Percentiles rank a stretch among this genome's conserved stretches.
Evolutionary conservation across 192 early-diverging fungal species (phyloP).

Genomic region (Umbelopsis vinacea): DNA sequence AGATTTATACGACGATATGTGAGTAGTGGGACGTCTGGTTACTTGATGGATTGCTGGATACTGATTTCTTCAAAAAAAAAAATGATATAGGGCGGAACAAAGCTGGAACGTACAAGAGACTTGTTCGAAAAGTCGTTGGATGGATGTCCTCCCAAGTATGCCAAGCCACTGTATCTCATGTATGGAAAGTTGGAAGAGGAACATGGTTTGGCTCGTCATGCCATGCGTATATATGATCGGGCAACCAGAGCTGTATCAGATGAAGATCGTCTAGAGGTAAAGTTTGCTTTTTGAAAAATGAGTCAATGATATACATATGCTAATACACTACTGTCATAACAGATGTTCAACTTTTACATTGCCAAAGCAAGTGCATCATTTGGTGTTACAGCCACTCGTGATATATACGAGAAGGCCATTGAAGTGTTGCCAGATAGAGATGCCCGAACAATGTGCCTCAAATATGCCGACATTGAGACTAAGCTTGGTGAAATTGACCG

Average conservation of each 20-base stretch:
- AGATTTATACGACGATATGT: constrained; percentile 85
- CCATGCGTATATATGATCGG: constrained; percentile 93
- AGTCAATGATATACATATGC: neutral
- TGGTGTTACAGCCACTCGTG: constrained; percentile 84
- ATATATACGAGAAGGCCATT: constrained; percentile 94
- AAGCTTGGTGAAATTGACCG: constrained; percentile 94
- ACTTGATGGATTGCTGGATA: neutral
- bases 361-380: constrained; percentile 85
- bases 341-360: constrained; percentile 89
- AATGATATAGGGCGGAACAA: constrained; percentile 63
- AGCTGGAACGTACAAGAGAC: constrained; percentile 91
- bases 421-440: constrained; percentile 82
- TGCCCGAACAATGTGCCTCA: constrained; percentile 75
- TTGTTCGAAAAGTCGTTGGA: constrained; percentile 94
- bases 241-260: constrained; percentile 80
- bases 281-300: neutral
- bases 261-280: constrained; percentile 72
- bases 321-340: neutral
- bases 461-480: constrained; percentile 88
- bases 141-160: constrained; percentile 83
- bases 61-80: neutral
- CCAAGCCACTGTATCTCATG: constrained; percentile 84
- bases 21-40: constrained; percentile 20
- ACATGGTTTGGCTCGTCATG: constrained; percentile 87
- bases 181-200: constrained; percentile 94